Evolutionary conservation across 805 yeast genomes (phyloP).

Genomic region (Ogataea chonburiensis): DNA sequence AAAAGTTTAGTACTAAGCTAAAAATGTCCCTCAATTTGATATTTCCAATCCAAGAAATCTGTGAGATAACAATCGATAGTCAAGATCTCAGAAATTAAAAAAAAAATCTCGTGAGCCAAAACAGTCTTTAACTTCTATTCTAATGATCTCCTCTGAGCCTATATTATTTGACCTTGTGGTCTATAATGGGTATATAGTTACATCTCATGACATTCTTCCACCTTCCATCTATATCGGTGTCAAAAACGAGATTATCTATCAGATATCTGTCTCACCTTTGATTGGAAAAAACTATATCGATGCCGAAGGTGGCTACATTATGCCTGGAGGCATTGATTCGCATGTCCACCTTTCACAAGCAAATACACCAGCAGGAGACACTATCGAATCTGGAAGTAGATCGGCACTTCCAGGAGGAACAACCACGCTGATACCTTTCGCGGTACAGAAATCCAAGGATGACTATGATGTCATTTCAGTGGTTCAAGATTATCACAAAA

Average conservation of each 20-base stretch:
- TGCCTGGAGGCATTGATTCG: constrained; percentile 53
- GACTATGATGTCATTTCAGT: constrained; percentile 25
- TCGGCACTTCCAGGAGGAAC: constrained; percentile 52
- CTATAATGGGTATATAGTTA: constrained; percentile 34
- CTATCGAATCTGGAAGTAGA: constrained; percentile 43
- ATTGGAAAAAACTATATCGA: constrained; percentile 31
- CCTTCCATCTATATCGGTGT: constrained; percentile 41
- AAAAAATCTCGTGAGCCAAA: too few relatives aligned
- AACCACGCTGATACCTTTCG: constrained; percentile 47
- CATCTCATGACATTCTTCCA: constrained; percentile 30
- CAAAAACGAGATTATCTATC: constrained; percentile 22
- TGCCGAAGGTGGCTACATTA: constrained; percentile 46
- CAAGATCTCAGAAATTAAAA: too few relatives aligned
- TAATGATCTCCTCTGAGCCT: constrained; percentile 1
- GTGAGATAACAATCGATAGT: neutral
- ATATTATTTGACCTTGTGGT: constrained; percentile 29
- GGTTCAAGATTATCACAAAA: constrained; percentile 23
- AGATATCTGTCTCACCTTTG: constrained; percentile 21
- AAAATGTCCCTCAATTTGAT: too few relatives aligned
- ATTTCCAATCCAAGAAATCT: neutral
- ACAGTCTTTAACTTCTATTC: too few relatives aligned
- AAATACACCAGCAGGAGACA: constrained; percentile 42
- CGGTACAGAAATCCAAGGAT: constrained; percentile 39
- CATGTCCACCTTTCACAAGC: constrained; percentile 50
- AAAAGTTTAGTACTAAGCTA: too few relatives aligned